Conservation (phyloP, 2,329 filamentous ascomycete species). For the Sphaerostilbella broomeana region DNA sequence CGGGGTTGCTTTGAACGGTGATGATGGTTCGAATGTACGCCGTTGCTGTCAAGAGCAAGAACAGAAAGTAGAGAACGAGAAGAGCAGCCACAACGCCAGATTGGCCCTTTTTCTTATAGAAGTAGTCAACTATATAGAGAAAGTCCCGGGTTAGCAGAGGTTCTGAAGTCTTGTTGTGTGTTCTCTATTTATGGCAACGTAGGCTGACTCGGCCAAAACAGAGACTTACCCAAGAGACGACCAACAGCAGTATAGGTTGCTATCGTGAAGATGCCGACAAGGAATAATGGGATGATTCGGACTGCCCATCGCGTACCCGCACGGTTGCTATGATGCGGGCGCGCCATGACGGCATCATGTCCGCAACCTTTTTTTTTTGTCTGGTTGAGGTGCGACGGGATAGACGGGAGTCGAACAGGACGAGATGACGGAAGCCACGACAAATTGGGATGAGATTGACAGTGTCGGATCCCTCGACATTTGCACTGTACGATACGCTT, state of each 20-base stretch:
- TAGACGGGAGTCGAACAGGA: background rate
- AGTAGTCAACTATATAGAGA: constrained; percentile 54
- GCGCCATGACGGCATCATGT: constrained; percentile 29
- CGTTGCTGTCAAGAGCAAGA: constrained; percentile 59
- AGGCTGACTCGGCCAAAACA: too few relatives aligned
- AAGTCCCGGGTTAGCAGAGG: background rate
- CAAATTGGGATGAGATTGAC: too few relatives aligned
- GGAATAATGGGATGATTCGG: constrained; percentile 62
- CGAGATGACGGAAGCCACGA: too few relatives aligned
- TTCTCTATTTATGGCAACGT: too few relatives aligned
- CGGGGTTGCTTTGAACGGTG: constrained; percentile 63
- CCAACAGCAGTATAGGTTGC: constrained; percentile 65
- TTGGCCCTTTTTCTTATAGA: constrained; percentile 47
- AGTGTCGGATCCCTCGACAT: too few relatives aligned
- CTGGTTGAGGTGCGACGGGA: background rate
- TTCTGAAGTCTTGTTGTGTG: too few relatives aligned
- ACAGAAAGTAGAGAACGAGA: constrained; percentile 64
- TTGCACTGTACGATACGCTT: too few relatives aligned
- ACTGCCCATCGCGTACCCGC: constrained; percentile 28
- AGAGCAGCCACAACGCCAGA: constrained; percentile 59
- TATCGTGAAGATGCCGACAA: constrained; percentile 61
- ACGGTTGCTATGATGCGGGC: constrained; percentile 22
- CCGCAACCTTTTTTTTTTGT: constrained; percentile 10
- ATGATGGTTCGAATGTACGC: constrained; percentile 67
- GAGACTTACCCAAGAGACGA: constrained; percentile 59